Evolutionary conservation across 192 early-diverging fungal genomes (phyloP), one percentile per base, ranked within the genome.

Genomic region (Backusella luteola): DNA sequence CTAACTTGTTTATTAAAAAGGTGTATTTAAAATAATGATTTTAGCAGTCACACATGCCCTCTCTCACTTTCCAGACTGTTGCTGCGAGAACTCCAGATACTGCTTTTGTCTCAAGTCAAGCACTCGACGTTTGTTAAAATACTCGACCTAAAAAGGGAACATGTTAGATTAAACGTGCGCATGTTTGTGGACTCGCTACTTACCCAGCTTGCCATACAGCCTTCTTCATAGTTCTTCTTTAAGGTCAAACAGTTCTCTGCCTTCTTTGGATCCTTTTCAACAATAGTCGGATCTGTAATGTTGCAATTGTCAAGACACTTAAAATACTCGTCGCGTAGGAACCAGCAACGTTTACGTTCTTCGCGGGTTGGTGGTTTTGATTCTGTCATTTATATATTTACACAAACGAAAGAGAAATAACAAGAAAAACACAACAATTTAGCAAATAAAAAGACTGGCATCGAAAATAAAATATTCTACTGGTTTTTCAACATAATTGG

Each of bases 191-290:
- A 36, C 17, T 36, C 32, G 5, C 21, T 71, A 34, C 0, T 83
- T 81, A 93, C 92, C 92, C 92, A 93, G 39, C 90, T 91, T 52
- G 90, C 85, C 79, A 93, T 86, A 73, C 92, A 93, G 2, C 85
- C 89, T 19, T 85, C 82, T 39, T 92, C 88, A 74, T 91, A 93
- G 49, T 77, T 56, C 34, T 84, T 82, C 80, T 87, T 85, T 32
- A 82, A 76, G n/a, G 85, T 76, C 59, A 83, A 70, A 77, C 92
- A 93, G 11, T 77, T 12, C 23, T 68, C 82, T 6, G 76, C 77
- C 59, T 78, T 77, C 49, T 84, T 75, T n/a, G 84, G 79, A 7
- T 76, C 78, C 21, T 83, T 73, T 34, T 87, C 85, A 21, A 72
- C 72, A 2, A 81, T 72, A 21, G 88, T 89, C 6, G 89, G 84